These are phyloP conservation scores for Hypomontagnella submonticulosa DNA, from an alignment of 495 filamentous ascomycete species.

Conservation along the genomic window DNA sequence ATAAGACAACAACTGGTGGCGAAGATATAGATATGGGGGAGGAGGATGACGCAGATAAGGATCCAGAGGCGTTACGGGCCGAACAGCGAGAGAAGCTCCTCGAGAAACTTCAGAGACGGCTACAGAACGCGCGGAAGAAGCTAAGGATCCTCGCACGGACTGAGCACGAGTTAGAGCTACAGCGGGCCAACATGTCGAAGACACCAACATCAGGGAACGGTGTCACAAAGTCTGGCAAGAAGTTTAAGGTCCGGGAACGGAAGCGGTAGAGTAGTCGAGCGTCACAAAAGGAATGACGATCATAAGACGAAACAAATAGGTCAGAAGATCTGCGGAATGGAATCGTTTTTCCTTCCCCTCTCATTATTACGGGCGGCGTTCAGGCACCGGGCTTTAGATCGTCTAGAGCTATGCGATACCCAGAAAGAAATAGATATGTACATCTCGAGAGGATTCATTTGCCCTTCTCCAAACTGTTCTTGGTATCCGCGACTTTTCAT, in stretches of 20 bases:
- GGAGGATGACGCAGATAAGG: conserved; percentile 57
- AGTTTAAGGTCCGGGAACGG: conserved; percentile 83
- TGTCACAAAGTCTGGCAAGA: conserved; percentile 81
- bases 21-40: conserved; percentile 38
- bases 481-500: conserved; percentile 26
- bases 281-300: conserved; percentile 7
- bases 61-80: conserved; percentile 61
- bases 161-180: conserved; percentile 80
- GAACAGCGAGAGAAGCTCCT: conserved; percentile 60
- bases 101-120: conserved; percentile 55
- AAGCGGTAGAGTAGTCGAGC: conserved; percentile 69
- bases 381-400: conserved; percentile 33
- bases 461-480: conserved; percentile 13
- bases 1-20: conserved; percentile 11
- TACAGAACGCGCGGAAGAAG: conserved; percentile 74
- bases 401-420: conserved; percentile 46
- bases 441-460: conserved; percentile 11
- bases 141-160: conserved; percentile 75
- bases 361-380: conserved; percentile 41
- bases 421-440: conserved; percentile 40
- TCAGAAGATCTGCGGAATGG: conserved; percentile 21
- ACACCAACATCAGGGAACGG: conserved; percentile 72
- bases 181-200: conserved; percentile 73
- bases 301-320: conserved; percentile 7
- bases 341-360: conserved; percentile 26